A percentile compares a stretch with the other conserved stretches of the same genome.
These are phyloP conservation scores for Cavenderia fasciculata DNA, from an alignment of 78 protist species.

Conservation along the genomic window DNA sequence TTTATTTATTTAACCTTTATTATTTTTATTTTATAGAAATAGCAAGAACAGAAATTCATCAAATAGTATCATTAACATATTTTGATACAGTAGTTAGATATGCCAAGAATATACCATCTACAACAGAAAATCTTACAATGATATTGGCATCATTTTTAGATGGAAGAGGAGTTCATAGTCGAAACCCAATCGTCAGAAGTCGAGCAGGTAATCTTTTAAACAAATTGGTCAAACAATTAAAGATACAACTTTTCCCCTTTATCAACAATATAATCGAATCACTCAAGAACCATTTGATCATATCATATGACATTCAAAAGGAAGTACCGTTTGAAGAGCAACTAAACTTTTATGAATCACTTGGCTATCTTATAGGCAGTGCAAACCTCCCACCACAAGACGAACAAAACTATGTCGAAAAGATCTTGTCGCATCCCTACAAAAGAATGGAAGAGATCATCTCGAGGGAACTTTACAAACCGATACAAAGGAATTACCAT, in stretches of 20 bases:
- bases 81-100: constrained; percentile 65
- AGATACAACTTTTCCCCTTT: constrained; percentile 48
- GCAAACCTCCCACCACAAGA: constrained; percentile 9
- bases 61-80: constrained; percentile 47
- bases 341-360: constrained; percentile 55
- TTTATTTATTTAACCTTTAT: not conserved
- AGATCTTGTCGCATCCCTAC: constrained; percentile 23
- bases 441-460: constrained; percentile 29
- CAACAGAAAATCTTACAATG: not conserved
- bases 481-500: constrained; percentile 58
- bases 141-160: constrained; percentile 44
- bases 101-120: constrained; percentile 41
- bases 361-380: constrained; percentile 62
- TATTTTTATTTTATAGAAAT: not conserved
- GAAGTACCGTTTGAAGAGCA: constrained; percentile 76
- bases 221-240: constrained; percentile 52
- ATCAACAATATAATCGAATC: constrained; percentile 56
- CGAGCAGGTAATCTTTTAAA: constrained; percentile 42
- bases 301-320: constrained; percentile 65
- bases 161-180: constrained; percentile 34
- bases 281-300: constrained; percentile 38
- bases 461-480: constrained; percentile 13
- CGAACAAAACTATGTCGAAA: constrained; percentile 34
- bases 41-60: constrained; percentile 10
- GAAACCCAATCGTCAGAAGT: constrained; percentile 54